Evolutionary conservation across 2,329 filamentous ascomycete genomes (phyloP), one percentile per base, ranked within the genome.

Genomic region (Exophiala sp.): DNA sequence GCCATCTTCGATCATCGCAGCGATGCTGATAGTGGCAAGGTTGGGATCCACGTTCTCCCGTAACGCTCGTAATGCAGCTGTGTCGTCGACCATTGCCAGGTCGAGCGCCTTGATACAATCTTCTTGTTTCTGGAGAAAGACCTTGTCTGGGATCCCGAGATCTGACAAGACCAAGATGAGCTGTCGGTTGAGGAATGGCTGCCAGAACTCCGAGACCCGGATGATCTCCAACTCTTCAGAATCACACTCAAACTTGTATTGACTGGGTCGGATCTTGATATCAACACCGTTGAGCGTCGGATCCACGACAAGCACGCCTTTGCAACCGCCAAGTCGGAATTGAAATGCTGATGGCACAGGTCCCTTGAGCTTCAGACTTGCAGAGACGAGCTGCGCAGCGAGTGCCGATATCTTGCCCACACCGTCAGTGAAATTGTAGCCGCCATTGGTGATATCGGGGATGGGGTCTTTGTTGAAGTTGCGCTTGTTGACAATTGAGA

Each of bases 301-400:
- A 68, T 87, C 91, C 2, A 88, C 75, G 0, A 82, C 81, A 14
- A 98, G 73, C 11, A 98, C 82, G 0, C 93, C 93, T 69, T 98
- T 98, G 69, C 83, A 90, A 1, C 93, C 93, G 7, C 88, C 90
- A 61, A 96, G 81, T 6, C 93, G 86, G 62, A 97, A 95, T 61
- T 98, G 93, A 58, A 87, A 91, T 0, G 87, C 85, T 0, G 89
- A 95, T 0, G 93, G 90, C 3, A 80, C 71, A 1, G 76, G 67
- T 10, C 75, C 74, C 16, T 74, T 69, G 23, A 89, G 65, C 0
- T 77, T 76, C 53, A 94, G 79, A 57, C 93, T 85, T 11, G 79
- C 71, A 7, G 83, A 78, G 38, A 94, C 80, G 68, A 93, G 79
- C 22, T 81, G 72, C 0, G 89, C 86, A 18, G 95, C 72, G 52